Evolutionary conservation across 352 stramenopile genomes (phyloP).

Genomic region (Globisporangium perplexum): DNA sequence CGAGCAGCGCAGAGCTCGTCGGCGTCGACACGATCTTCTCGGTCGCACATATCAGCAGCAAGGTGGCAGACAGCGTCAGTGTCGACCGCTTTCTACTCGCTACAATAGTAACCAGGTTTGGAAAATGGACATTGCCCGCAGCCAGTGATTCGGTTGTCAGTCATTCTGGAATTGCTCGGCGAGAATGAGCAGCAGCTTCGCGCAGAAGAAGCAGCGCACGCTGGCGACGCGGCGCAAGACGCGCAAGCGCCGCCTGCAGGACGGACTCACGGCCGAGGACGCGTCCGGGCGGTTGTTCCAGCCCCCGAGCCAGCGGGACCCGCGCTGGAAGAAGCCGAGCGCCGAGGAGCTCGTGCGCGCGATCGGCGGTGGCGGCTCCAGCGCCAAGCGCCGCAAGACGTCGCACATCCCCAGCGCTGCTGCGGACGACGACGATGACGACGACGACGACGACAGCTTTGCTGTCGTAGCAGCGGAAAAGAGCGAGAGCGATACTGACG

Average conservation of each 20-base stretch:
- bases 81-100: no score
- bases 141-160: background rate
- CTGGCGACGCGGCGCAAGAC: slow-evolving; percentile 75
- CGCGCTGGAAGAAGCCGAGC: slow-evolving; percentile 68
- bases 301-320: slow-evolving; percentile 59
- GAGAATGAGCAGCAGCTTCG: slow-evolving; percentile 76
- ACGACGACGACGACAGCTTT: slow-evolving; percentile 17
- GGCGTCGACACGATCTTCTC: no score
- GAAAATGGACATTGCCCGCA: background rate
- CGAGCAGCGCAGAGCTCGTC: no score
- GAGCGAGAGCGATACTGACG: slow-evolving; percentile 10
- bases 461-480: slow-evolving; percentile 14
- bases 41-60: no score
- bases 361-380: slow-evolving; percentile 13
- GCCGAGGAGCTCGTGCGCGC: slow-evolving; percentile 29
- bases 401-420: background rate
- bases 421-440: slow-evolving; percentile 11
- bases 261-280: slow-evolving; percentile 56
- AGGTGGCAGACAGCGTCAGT: no score
- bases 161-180: background rate
- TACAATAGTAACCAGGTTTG: no score
- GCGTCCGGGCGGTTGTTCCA: slow-evolving; percentile 67
- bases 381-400: slow-evolving; percentile 36
- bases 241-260: slow-evolving; percentile 60
- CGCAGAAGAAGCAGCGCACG: slow-evolving; percentile 83